Evolutionary conservation across 2,329 filamentous ascomycete species (phyloP), one percentile per base, ranked within the genome.

Genomic region (Fusarium duplospermum): DNA sequence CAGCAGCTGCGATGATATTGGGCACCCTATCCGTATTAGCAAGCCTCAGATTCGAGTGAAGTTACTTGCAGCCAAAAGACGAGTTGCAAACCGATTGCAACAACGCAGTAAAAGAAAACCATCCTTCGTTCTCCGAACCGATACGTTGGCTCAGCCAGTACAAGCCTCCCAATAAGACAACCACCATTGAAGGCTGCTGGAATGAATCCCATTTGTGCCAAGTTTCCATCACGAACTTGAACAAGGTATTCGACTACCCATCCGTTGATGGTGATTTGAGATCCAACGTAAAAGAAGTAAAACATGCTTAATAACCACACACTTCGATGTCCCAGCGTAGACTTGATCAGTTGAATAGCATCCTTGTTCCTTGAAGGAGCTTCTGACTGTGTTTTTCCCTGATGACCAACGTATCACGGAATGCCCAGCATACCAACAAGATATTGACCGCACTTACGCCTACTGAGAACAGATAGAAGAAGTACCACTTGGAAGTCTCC

Each of bases 241-340:
- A 91, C 87, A 7, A 92, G 84, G 68, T 89, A 92, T 71, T 91
- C 89, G 8, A 91, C 89, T 1, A 91, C 86, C 90, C 89, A 92
- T 3, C 90, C 89, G 72, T 81, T 78, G 3, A 88, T 86, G 0
- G 89, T 91, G 16, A 89, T 84, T 4, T 77, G 78, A 0, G 85
- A 86, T 0, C 90, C 90, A 0, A 92, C 82, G 67, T 88, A 87
- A 78, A 91, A 90, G 81, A 91, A 92, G 81, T 89, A 92, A 79
- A 90, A 91, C 18, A 90, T 65, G 68, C 89, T 89, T 5, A 92
- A 76, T 0, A 90, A 77, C 87, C 89, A 91, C 8, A 92, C 81
- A 9, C 84, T 83, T 24, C 81, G 85, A 66, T 27, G 78, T 77
- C 33, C 87, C 64, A 9, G 81, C 82, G 62, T 89, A 87, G 13